Percentiles rank a stretch among this genome's conserved stretches.
These are phyloP conservation scores for Decorospora gaudefroyi DNA, from an alignment of 2,329 filamentous ascomycete genomes.

Conservation along the genomic window DNA sequence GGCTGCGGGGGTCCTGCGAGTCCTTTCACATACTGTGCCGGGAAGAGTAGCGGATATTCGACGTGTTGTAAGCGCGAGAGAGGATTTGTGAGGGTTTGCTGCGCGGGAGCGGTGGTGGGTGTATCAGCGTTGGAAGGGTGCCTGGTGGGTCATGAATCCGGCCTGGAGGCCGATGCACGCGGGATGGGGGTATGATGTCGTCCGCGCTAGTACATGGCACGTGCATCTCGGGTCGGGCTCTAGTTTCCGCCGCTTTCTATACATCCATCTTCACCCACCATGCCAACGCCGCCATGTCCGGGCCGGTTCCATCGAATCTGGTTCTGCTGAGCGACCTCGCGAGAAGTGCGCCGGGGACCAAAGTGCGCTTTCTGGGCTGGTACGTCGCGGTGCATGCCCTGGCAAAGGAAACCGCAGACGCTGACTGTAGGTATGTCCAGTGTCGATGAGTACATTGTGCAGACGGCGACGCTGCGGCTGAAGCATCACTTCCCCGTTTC, in stretches of 20 bases:
- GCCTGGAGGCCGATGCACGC: constrained; percentile 24
- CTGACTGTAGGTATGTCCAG: constrained; percentile 51
- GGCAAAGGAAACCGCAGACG: constrained; percentile 6
- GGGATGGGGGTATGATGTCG: constrained; percentile 36
- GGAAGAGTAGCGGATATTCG: background rate
- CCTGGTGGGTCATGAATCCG: constrained; percentile 25
- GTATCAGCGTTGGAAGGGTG: constrained; percentile 21
- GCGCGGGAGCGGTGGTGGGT: constrained; percentile 17
- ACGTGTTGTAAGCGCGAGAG: background rate
- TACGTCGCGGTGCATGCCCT: constrained; percentile 52
- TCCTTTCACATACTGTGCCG: constrained; percentile 20
- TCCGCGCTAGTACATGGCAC: constrained; percentile 25
- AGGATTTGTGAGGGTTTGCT: constrained; percentile 2
- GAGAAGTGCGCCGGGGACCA: constrained; percentile 62
- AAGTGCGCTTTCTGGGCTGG: constrained; percentile 93
- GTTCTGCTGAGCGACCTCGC: constrained; percentile 57
- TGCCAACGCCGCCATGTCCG: constrained; percentile 41
- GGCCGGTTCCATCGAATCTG: constrained; percentile 60
- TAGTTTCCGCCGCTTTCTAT: constrained; percentile 18
- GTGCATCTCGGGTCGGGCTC: constrained; percentile 20
- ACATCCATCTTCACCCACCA: too few species aligned
- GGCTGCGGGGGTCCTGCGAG: constrained; percentile 19
- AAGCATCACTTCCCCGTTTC: constrained; percentile 65
- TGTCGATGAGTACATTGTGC: constrained; percentile 62
- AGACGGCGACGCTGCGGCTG: constrained; percentile 66